A percentile compares a stretch with the other conserved stretches of the same genome.
phyloP scores from a whole-genome alignment of 176 grass and related monocot species.

The sorghum (Sorghum bicolor) region DNA sequence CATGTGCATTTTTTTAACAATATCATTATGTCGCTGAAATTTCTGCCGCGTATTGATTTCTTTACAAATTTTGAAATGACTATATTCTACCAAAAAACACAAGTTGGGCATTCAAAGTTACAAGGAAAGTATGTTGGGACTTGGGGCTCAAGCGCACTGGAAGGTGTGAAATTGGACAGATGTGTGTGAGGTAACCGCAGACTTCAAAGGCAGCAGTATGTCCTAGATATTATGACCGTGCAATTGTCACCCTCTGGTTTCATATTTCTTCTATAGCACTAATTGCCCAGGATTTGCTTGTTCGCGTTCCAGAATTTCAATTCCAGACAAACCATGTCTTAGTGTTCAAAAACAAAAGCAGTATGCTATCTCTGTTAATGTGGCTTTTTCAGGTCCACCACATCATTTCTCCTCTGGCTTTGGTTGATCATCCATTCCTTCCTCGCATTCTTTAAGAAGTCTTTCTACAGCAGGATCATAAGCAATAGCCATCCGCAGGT shows the following conservation, averaged over 20 bases:
- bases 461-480: constrained; percentile 64
- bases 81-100: not conserved
- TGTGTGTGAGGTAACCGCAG: not conserved
- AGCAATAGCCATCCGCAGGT: constrained; percentile 47
- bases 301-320: not conserved
- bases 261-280: not conserved
- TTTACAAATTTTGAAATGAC: not conserved
- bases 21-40: not conserved
- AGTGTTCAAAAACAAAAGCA: not conserved
- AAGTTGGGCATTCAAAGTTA: not conserved
- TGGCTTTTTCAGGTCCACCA: constrained; percentile 2
- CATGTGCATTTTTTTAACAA: not conserved
- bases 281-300: not conserved
- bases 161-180: not conserved
- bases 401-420: constrained; percentile 18
- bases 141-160: not conserved
- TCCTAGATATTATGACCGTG: not conserved
- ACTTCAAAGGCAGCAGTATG: not conserved
- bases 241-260: not conserved
- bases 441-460: constrained; percentile 69
- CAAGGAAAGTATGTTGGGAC: not conserved
- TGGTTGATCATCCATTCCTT: constrained; percentile 29
- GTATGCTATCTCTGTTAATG: not conserved
- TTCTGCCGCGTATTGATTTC: not conserved
- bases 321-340: not conserved